Evolutionary conservation across 805 yeast species (phyloP), one percentile per base, ranked within the genome.

Genomic region (Barnettozyma vustinii): DNA sequence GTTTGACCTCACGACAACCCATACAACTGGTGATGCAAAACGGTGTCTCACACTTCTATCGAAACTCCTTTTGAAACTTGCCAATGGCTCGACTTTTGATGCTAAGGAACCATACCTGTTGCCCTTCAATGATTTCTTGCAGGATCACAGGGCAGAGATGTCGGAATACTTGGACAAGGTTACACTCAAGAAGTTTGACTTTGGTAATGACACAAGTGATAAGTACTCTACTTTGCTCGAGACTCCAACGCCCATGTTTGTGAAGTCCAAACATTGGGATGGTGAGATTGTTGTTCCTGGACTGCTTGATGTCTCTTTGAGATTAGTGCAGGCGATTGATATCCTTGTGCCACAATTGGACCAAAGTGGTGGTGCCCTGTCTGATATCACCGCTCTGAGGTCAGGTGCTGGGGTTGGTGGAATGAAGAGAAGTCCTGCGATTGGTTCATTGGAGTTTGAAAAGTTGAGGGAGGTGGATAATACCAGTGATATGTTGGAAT

Each of bases 91-190:
- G 20, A 66, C 67, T 43, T 89, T 94, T 65, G 84, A 87, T 9
- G 81, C 82, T 42, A 92, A 91, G 59, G 98, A 92, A 59, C 89
- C 94, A 0, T 88, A 84, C 72, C 70, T 92, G 66, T 71, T 77
- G 18, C 71, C 69, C 32, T 75, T 92, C 80, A 92, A 94, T 64
- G 55, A 48, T 2, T 90, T 92, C 56, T 72, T 92, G 19, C 70
- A 72, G 2, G 71, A 68, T 15, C 83, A 84, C 57, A 74, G 74
- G 46, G 66, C 56, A 0, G 87, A 87, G 55, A 67, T 90, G 8
- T 58, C 72, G n/a, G 80, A 79, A 16, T 92, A 87, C 67, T 77
- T 85, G 56, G 87, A 81, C 59, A 79, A 77, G 50, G 74, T 91
- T 27, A 84, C 96, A 0, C 82, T 83, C 5, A 70, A 87, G 47